Percentiles rank a stretch among this genome's conserved stretches.
Conservation (phyloP, 257 asterid species). For the Jasminum sambac region DNA sequence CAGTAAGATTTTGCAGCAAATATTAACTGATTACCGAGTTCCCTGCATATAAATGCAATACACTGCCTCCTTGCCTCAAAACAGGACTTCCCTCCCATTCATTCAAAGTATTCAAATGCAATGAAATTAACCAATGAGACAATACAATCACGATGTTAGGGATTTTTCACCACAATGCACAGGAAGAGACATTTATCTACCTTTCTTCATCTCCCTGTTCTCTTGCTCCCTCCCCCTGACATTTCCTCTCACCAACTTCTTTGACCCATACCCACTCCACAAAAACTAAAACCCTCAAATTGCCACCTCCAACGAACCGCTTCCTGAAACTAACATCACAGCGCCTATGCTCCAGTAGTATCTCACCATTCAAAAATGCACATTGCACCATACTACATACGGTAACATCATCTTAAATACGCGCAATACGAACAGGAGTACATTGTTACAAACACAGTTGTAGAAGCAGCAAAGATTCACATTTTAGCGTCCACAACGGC, state of each 20-base stretch:
- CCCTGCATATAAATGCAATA: slow-evolving; percentile 8
- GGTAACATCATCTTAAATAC: neutral
- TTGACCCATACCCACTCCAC: too few relatives aligned
- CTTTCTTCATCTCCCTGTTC: too few relatives aligned
- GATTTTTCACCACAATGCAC: too few relatives aligned
- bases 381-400: too few relatives aligned
- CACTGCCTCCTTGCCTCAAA: slow-evolving; percentile 10
- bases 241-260: too few relatives aligned
- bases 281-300: too few relatives aligned
- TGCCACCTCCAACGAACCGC: too few relatives aligned
- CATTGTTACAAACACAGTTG: neutral
- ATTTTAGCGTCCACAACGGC: neutral
- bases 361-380: too few relatives aligned
- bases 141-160: neutral
- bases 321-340: too few relatives aligned
- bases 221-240: too few relatives aligned
- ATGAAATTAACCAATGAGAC: neutral
- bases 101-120: slow-evolving; percentile 4
- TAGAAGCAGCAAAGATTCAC: neutral
- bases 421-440: neutral
- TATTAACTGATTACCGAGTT: neutral
- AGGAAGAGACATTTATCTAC: too few relatives aligned
- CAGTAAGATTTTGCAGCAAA: slow-evolving; percentile 14
- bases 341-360: too few relatives aligned
- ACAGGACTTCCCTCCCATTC: slow-evolving; percentile 13